Base-by-base conservation (phyloP, 768 basidiomycete species). In the Paxillus ammoniavirescens region DNA sequence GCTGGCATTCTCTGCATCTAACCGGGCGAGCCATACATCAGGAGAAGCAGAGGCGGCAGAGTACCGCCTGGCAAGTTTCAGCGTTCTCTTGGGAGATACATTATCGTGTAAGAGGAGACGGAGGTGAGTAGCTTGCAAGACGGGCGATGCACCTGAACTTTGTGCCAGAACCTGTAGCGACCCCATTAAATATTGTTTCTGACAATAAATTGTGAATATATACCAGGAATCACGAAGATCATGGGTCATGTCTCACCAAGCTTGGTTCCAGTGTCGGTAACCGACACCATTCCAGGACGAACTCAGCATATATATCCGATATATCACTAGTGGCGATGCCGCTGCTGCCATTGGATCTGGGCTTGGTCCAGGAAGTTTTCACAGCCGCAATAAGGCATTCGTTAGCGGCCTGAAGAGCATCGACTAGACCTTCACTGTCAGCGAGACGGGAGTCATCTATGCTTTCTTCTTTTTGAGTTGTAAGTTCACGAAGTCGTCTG, bases 181-280 rank as follows among this genome's bases (percentile, higher is more conserved):
- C 40, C 66, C 65, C 53, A 77, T 66, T 37, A 89, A 72, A 67
- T 85, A 91, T 49, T 65, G 56, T 71, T 78, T 81, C 86, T 87
- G 65, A 42, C 2, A 37, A 10, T 26, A 8, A 35, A 23, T 33
- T 37, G 15, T 46, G 46, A 46, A 49, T n/a, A 59, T 44, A 13
- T 38, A 30, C 12, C 41, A 53, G 52, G 13, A 43, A 3, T 9
- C 15, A 42, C 1, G 15, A 17, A 26, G n/a, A 4, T 33, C 31
- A 31, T n/a, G 41, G 45, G 40, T 5, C 4, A 18, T 38, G 15
- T 14, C 69, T 68, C 54, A 73, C 72, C 53, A 75, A 48, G 56
- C 72, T 60, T 36, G 51, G 28, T 37, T 68, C 68, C 10, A 69
- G 64, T 2, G 68, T 58, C 9, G 67, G 60, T 26, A 59, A 60